These are phyloP conservation scores for Lachnellula hyalina DNA, from an alignment of 2,329 filamentous ascomycete species.

Conservation along the genomic window DNA sequence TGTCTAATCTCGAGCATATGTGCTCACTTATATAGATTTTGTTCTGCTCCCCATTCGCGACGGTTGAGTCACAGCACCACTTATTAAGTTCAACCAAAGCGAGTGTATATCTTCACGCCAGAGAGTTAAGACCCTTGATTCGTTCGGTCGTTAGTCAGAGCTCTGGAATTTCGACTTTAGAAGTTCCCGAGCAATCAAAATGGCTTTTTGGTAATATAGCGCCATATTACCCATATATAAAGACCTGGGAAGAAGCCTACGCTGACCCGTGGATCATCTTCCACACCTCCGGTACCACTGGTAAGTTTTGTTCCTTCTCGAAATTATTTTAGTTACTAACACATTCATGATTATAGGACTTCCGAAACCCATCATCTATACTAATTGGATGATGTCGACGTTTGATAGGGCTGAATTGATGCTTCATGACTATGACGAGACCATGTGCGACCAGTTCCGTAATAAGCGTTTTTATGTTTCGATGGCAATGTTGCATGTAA, in stretches of 20 bases:
- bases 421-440: background rate
- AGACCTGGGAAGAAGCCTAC: conserved; percentile 4
- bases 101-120: background rate
- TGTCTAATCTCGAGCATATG: background rate
- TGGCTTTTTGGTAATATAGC: background rate
- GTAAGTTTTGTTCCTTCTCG: background rate
- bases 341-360: background rate
- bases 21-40: background rate
- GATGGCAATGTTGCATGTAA: conserved; percentile 1
- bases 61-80: background rate
- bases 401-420: background rate
- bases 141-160: background rate
- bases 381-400: background rate
- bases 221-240: background rate
- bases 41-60: background rate
- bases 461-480: background rate
- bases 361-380: background rate
- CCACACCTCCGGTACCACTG: conserved; percentile 18
- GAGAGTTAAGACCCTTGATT: background rate
- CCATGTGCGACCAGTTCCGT: background rate
- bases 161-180: background rate
- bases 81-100: background rate
- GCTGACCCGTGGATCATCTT: conserved; percentile 7
- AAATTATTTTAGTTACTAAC: background rate
- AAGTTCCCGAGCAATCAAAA: background rate